A percentile compares a stretch with the other conserved stretches of the same genome.
Conservation (phyloP, 176 grass and related monocot species). For the Triticum turgidum region DNA sequence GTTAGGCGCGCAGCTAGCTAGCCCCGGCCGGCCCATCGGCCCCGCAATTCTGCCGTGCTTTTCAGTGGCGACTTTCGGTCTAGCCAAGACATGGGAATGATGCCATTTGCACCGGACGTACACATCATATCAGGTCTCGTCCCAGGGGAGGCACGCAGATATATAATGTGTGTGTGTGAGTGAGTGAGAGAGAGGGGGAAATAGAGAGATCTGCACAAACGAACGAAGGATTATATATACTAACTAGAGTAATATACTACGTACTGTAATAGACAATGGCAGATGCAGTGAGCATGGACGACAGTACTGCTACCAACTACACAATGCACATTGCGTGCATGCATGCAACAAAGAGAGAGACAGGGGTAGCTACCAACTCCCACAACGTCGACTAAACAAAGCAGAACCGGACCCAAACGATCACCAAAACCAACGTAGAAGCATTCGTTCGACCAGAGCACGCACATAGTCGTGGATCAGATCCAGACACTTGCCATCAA, state of each 20-base stretch:
- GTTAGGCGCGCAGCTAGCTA: background rate
- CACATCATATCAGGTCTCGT: background rate
- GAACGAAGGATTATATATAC: background rate
- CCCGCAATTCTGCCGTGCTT: constrained; percentile 14
- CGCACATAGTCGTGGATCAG: background rate
- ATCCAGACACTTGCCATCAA: background rate
- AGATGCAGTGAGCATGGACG: no score
- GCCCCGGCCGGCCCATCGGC: background rate
- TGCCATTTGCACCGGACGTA: constrained; percentile 25
- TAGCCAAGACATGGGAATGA: constrained; percentile 32
- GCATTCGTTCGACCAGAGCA: background rate
- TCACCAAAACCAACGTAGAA: background rate
- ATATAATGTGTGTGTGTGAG: background rate
- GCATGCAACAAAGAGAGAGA: background rate
- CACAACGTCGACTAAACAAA: constrained; percentile 24
- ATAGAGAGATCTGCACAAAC: background rate
- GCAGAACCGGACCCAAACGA: no score
- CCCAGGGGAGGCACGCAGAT: background rate
- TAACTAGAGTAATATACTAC: no score
- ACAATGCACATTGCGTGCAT: background rate
- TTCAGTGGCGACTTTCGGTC: constrained; percentile 51
- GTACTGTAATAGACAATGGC: background rate
- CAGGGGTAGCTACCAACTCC: constrained; percentile 39
- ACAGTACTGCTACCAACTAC: background rate
- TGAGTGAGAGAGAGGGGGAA: no score